phyloP scores from a whole-genome alignment of 768 basidiomycete genomes.

The Rhizopogon sp. region DNA sequence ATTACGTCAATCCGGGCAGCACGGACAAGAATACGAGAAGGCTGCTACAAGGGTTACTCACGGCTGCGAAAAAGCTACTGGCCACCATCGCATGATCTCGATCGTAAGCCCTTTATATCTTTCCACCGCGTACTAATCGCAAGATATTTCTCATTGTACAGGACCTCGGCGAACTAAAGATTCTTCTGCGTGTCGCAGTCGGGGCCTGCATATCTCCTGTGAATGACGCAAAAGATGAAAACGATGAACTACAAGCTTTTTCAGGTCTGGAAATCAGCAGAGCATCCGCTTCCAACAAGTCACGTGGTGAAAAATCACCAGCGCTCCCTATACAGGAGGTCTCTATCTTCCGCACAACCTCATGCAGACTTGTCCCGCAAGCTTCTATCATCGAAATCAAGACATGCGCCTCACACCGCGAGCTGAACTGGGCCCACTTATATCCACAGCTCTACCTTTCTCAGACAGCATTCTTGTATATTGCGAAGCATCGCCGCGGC shows the following conservation, averaged over 20 bases:
- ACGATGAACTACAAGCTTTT: not conserved
- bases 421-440: conserved; percentile 50
- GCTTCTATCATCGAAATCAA: conserved; percentile 28
- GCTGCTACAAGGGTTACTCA: conserved; percentile 42
- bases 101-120: conserved; percentile 43
- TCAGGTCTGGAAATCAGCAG: not conserved
- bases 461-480: conserved; percentile 54
- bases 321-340: conserved; percentile 2
- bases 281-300: not conserved
- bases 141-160: conserved; percentile 16
- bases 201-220: conserved; percentile 29
- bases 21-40: conserved; percentile 59
- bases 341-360: conserved; percentile 6
- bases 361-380: conserved; percentile 29
- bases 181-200: conserved; percentile 55
- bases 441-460: conserved; percentile 68
- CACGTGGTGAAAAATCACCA: not conserved
- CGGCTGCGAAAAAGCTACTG: conserved; percentile 46
- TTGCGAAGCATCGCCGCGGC: conserved; percentile 54
- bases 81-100: conserved; percentile 57
- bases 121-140: not conserved
- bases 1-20: conserved; percentile 32
- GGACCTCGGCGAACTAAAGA: conserved; percentile 53
- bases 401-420: conserved; percentile 19
- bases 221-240: not conserved